Conservation (phyloP, 441 rosid species). For the Capsella rubella region DNA sequence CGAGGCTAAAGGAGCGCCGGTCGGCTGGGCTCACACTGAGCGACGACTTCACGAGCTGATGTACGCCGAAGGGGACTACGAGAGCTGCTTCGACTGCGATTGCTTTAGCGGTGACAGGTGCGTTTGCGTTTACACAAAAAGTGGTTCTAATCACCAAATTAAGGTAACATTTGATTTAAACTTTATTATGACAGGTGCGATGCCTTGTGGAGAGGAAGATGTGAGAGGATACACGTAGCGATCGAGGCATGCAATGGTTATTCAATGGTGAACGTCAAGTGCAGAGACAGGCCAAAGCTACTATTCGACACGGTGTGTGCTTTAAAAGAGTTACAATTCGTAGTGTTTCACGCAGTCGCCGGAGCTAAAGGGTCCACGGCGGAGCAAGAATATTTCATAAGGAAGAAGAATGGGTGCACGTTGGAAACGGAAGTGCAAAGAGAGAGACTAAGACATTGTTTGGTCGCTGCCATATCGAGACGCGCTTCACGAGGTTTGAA, state of each 20-base stretch:
- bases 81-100: constrained; percentile 62
- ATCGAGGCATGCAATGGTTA: constrained; percentile 81
- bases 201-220: constrained; percentile 47
- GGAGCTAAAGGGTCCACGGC: constrained; percentile 71
- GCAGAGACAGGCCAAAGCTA: constrained; percentile 84
- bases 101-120: constrained; percentile 46
- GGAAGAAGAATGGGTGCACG: constrained; percentile 76
- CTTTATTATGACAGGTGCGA: constrained; percentile 30
- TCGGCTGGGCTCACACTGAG: constrained; percentile 74
- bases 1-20: constrained; percentile 55
- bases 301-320: constrained; percentile 84
- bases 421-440: constrained; percentile 64
- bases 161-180: background rate
- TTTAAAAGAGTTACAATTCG: constrained; percentile 75
- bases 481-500: constrained; percentile 69
- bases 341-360: constrained; percentile 86
- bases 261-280: constrained; percentile 64
- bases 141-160: background rate
- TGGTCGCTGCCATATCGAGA: constrained; percentile 81
- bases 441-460: constrained; percentile 59
- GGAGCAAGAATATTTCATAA: constrained; percentile 85
- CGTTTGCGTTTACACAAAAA: constrained; percentile 1
- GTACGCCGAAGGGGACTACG: constrained; percentile 66
- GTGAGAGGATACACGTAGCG: constrained; percentile 65
- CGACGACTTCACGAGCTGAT: constrained; percentile 89